Base-by-base conservation (phyloP, 2,329 filamentous ascomycete genomes). In the Chrysoporthe deuterocubensis region DNA sequence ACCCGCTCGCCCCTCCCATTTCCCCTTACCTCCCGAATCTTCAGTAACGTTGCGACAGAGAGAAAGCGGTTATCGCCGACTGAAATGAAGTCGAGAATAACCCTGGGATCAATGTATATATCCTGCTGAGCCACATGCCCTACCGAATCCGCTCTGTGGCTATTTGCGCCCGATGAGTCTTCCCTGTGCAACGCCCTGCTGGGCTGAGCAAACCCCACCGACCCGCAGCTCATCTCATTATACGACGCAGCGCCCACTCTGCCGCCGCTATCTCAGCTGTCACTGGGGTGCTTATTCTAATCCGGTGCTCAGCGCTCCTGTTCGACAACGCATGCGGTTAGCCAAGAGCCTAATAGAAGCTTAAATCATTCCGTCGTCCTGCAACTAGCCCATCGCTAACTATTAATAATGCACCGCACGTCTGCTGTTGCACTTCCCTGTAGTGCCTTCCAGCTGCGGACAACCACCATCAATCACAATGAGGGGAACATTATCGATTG, bases 161-260 rank as follows among this genome's bases (percentile, higher is more conserved):
- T 54, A 54, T 54, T 8, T 54, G 5, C 50, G 50, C 11, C 14
- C 18, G 14, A 32, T 9, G 21, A 11, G 1, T 5, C 21, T 32
- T 4, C 26, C 48, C 26, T 9, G 50, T 54, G 4, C 13, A 54
- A 11, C 21, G 3, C 21, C 50, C 50, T 54, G 21, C 26, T 54
- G 50, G 26, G 50, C 50, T 54, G 50, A 54, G 21, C n/a, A 54
- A 54, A 54, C 21, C 16, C 50, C 21, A 54, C 21, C 5, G 21
- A 32, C 50, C 50, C 50, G 50, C 50, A 54, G 26, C 21, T 54
- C 50, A 54, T 54, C 50, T 54, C 50, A 13, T 26, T 32, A 50
- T 54, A 54, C 50, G 50, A 32, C 21, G 50, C 13, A 32, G 50
- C 50, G 13, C 14, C 50, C 50, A 54, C 50, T 32, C 21, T 32